Evolutionary conservation across 306 rosid species (phyloP).

Genomic region (Lablab purpureus): DNA sequence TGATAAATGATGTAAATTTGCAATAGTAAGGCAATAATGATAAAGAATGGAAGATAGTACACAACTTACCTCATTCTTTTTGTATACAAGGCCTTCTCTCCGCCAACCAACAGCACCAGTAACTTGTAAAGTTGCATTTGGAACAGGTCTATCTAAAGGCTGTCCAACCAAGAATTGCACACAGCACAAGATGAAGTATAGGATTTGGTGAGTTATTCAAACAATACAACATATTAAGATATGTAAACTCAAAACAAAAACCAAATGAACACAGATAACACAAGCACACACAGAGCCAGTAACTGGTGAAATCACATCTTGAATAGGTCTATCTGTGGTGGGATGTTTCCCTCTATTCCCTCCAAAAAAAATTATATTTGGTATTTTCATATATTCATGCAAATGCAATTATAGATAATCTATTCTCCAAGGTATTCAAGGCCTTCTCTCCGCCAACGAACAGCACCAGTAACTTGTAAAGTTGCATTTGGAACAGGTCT

Average conservation of each 20-base stretch:
- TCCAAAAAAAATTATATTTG: slow-evolving; percentile 21
- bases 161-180: slow-evolving; percentile 40
- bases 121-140: slow-evolving; percentile 95
- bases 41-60: slow-evolving; percentile 28
- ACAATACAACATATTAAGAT: slow-evolving; percentile 8
- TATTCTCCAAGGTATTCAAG: slow-evolving; percentile 30
- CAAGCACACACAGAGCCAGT: not conserved
- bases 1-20: slow-evolving; percentile 40
- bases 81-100: slow-evolving; percentile 91
- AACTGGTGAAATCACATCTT: slow-evolving; percentile 11
- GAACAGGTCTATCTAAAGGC: slow-evolving; percentile 84
- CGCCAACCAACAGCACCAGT: slow-evolving; percentile 98
- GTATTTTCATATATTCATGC: not conserved
- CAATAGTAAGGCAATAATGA: slow-evolving; percentile 6
- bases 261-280: not conserved
- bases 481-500: slow-evolving; percentile 92
- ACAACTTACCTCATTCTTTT: slow-evolving; percentile 79
- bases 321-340: slow-evolving; percentile 22
- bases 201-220: slow-evolving; percentile 17
- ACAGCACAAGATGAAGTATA: slow-evolving; percentile 23
- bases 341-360: not conserved
- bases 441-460: slow-evolving; percentile 98
- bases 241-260: not conserved
- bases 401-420: not conserved
- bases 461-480: slow-evolving; percentile 95